phyloP scores from a whole-genome alignment of 2,329 filamentous ascomycete genomes.

The Fusarium subtropicale region DNA sequence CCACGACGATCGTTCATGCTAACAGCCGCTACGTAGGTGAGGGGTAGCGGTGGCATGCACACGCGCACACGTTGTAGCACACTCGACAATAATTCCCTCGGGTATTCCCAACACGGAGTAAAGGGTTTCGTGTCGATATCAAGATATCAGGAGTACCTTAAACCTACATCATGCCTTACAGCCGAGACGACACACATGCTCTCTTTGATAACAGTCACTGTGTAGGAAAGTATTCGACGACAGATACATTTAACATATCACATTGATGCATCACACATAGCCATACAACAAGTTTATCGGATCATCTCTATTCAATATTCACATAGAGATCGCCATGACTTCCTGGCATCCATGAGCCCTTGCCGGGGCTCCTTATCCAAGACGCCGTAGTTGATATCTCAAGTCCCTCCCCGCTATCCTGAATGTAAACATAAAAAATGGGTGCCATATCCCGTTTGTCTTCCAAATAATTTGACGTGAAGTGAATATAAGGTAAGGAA shows the following conservation, averaged over 20 bases:
- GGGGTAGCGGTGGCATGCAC: constrained; percentile 9
- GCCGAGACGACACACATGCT: neutral
- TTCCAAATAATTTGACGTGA: constrained; percentile 44
- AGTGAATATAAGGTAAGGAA: constrained; percentile 34
- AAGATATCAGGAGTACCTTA: neutral
- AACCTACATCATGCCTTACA: neutral
- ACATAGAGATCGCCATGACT: constrained; percentile 42
- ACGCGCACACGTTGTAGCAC: neutral
- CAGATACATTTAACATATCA: neutral
- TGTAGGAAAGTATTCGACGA: neutral
- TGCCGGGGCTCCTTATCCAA: constrained; percentile 45
- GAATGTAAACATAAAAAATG: constrained; percentile 42
- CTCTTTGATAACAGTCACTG: neutral
- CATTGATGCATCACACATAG: constrained; percentile 4
- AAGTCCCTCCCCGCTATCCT: constrained; percentile 39
- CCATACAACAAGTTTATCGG: constrained; percentile 10
- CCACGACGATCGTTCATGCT: constrained; percentile 8
- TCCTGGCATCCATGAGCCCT: constrained; percentile 48
- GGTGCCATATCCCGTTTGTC: constrained; percentile 43
- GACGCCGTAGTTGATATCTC: constrained; percentile 48
- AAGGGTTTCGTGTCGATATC: neutral
- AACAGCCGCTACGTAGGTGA: constrained; percentile 1
- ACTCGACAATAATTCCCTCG: neutral
- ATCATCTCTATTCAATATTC: constrained; percentile 49
- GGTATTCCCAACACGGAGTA: neutral